These are phyloP conservation scores for Dendrostoma leiphaemia DNA, from an alignment of 2,329 filamentous ascomycete genomes.

Conservation along the genomic window DNA sequence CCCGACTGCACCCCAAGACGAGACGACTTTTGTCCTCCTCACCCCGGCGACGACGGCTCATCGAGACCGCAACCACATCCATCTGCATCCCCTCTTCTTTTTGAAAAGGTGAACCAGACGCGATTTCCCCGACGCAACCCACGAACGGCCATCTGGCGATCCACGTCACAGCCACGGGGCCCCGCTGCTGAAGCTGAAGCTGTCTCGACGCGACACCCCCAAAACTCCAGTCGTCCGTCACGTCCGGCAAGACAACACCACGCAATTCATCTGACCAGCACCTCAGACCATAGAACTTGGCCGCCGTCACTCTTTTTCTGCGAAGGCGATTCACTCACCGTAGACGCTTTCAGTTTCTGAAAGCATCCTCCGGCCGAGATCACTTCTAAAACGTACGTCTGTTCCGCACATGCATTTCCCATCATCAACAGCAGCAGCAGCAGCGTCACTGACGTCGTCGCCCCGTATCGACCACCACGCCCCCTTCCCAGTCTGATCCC, in stretches of 20 bases:
- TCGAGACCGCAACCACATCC: slow-evolving; percentile 1
- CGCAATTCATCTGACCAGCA: background rate
- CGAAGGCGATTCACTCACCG: slow-evolving; percentile 9
- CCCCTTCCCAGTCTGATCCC: background rate
- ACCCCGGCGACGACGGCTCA: slow-evolving; percentile 14
- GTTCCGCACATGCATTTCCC: background rate
- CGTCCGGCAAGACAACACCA: slow-evolving; percentile 1
- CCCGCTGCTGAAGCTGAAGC: slow-evolving; percentile 19
- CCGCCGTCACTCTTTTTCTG: background rate
- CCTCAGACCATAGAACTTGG: background rate
- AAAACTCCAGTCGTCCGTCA: background rate
- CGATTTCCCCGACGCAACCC: slow-evolving; percentile 11
- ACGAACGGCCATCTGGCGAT: slow-evolving; percentile 13
- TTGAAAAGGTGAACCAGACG: slow-evolving; percentile 6
- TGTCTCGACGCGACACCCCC: slow-evolving; percentile 17
- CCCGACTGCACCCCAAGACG: slow-evolving; percentile 6
- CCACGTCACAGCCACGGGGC: slow-evolving; percentile 13
- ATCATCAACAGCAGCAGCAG: background rate
- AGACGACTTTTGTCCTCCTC: background rate
- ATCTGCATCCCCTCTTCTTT: slow-evolving; percentile 4
- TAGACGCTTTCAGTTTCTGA: slow-evolving; percentile 19
- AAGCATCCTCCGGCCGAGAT: slow-evolving; percentile 20
- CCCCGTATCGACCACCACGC: background rate
- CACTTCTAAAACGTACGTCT: slow-evolving; percentile 21
- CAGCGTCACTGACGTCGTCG: background rate